phyloP scores from a whole-genome alignment of 2,329 filamentous ascomycete species.

The Sarocladiaceae sp. region DNA sequence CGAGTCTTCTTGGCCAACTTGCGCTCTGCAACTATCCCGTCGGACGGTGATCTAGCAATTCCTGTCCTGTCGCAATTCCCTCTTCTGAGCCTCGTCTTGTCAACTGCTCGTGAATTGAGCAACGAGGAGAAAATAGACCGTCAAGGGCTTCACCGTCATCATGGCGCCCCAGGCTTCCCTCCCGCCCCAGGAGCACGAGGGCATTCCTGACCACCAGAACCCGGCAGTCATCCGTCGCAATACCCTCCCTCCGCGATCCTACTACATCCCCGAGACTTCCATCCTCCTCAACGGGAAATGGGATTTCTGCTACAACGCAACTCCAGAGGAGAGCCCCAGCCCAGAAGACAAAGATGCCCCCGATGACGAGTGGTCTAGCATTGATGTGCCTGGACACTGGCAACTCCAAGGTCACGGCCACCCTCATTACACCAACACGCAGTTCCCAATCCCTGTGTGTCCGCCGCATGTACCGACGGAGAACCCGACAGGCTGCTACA shows the following conservation, averaged over 20 bases:
- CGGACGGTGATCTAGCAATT: too few relatives aligned
- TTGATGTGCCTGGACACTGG: constrained; percentile 60
- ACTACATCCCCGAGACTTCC: constrained; percentile 39
- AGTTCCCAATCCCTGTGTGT: constrained; percentile 57
- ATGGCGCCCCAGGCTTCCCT: constrained; percentile 1
- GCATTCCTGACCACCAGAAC: constrained; percentile 54
- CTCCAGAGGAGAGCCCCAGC: constrained; percentile 39
- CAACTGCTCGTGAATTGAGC: too few relatives aligned
- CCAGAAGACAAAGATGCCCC: constrained; percentile 18
- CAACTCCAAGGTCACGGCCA: constrained; percentile 60
- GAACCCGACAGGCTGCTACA: constrained; percentile 58
- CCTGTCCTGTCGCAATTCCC: too few relatives aligned
- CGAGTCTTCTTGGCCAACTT: too few relatives aligned
- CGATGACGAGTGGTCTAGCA: constrained; percentile 31
- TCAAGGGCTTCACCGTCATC: not conserved
- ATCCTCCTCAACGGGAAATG: constrained; percentile 41
- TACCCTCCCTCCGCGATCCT: constrained; percentile 48
- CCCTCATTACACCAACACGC: constrained; percentile 61
- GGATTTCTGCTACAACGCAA: constrained; percentile 46
- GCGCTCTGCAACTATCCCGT: too few relatives aligned
- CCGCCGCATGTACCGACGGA: constrained; percentile 56
- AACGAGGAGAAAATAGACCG: too few relatives aligned
- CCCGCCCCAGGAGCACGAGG: not conserved
- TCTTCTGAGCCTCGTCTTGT: too few relatives aligned
- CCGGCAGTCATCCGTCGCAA: constrained; percentile 53